phyloP scores from a whole-genome alignment of 1,139 yeast genomes.

The Diutina rugosa region DNA sequence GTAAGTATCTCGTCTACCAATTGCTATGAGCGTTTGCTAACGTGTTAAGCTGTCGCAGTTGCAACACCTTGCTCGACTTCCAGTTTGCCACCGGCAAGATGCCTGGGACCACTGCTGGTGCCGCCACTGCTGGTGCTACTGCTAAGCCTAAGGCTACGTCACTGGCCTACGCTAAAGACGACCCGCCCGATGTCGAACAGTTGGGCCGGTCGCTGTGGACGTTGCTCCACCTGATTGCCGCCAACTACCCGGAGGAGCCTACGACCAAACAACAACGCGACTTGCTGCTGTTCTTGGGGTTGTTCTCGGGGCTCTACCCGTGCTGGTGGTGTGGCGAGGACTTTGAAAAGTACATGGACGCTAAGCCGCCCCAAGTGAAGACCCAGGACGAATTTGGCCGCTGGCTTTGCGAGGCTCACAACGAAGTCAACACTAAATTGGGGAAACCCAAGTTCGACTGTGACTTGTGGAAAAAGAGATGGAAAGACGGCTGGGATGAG shows the following conservation, averaged over 20 bases:
- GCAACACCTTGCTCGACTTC: conserved; percentile 70
- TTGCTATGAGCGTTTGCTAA: conserved; percentile 2
- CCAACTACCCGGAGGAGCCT: conserved; percentile 72
- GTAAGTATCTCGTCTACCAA: conserved; percentile 28
- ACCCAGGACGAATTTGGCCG: conserved; percentile 70
- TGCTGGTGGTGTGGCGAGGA: conserved; percentile 93
- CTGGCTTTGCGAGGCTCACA: conserved; percentile 95
- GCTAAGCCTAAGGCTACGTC: conserved; percentile 2
- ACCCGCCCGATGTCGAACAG: conserved; percentile 80
- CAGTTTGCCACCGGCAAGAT: conserved; percentile 34
- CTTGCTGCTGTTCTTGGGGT: conserved; percentile 51
- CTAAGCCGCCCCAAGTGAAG: conserved; percentile 51
- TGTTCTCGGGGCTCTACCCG: conserved; percentile 79
- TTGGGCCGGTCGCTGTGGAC: conserved; percentile 92
- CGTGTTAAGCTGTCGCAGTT: conserved; percentile 55
- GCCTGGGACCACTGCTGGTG: conserved; percentile 8
- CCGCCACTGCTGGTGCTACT: conserved; percentile 7
- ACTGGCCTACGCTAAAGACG: conserved; percentile 16
- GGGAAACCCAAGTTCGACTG: conserved; percentile 86
- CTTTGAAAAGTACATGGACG: conserved; percentile 49
- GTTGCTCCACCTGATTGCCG: conserved; percentile 79
- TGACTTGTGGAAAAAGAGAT: conserved; percentile 79
- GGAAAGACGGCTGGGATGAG: conserved; percentile 71
- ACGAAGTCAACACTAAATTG: conserved; percentile 70
- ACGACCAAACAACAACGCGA: conserved; percentile 49